Percentiles rank a stretch among this genome's conserved stretches.
Conservation (phyloP, 768 basidiomycete genomes). For the Pleurotus citrinopileatus region DNA sequence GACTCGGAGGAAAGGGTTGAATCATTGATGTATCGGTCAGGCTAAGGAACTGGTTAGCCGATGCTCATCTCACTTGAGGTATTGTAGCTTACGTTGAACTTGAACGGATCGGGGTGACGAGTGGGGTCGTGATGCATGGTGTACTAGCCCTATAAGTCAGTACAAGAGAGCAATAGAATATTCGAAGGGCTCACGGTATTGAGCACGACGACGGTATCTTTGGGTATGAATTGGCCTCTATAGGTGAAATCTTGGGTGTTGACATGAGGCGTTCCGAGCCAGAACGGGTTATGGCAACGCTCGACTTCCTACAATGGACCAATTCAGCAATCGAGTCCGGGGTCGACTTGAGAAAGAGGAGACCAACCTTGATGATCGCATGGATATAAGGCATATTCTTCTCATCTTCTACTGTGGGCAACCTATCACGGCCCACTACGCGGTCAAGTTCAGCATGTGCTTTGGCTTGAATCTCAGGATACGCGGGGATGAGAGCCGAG, state of each 20-base stretch:
- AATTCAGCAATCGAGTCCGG: neutral
- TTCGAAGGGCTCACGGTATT: constrained; percentile 28
- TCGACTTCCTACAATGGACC: constrained; percentile 29
- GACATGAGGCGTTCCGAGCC: constrained; percentile 39
- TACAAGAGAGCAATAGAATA: neutral
- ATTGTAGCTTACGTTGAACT: constrained; percentile 23
- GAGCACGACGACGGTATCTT: constrained; percentile 34
- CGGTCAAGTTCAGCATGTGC: constrained; percentile 29
- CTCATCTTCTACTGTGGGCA: constrained; percentile 29
- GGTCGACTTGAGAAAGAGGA: neutral
- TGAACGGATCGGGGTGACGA: constrained; percentile 37
- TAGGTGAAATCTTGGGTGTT: constrained; percentile 38
- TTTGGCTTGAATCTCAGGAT: constrained; percentile 24
- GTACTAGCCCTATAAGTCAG: constrained; percentile 20
- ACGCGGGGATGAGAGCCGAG: constrained; percentile 30
- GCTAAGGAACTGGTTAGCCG: constrained; percentile 18
- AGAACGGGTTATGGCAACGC: constrained; percentile 35
- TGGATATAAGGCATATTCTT: constrained; percentile 32
- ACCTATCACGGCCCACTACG: constrained; percentile 25
- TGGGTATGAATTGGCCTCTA: constrained; percentile 36
- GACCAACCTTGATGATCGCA: constrained; percentile 27
- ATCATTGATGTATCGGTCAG: constrained; percentile 44
- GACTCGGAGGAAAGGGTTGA: constrained; percentile 36
- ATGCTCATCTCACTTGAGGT: neutral
- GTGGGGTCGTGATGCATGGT: constrained; percentile 33